Evolutionary conservation across 2,329 filamentous ascomycete genomes (phyloP).

Genomic region (Aspergillus transmontanensis): DNA sequence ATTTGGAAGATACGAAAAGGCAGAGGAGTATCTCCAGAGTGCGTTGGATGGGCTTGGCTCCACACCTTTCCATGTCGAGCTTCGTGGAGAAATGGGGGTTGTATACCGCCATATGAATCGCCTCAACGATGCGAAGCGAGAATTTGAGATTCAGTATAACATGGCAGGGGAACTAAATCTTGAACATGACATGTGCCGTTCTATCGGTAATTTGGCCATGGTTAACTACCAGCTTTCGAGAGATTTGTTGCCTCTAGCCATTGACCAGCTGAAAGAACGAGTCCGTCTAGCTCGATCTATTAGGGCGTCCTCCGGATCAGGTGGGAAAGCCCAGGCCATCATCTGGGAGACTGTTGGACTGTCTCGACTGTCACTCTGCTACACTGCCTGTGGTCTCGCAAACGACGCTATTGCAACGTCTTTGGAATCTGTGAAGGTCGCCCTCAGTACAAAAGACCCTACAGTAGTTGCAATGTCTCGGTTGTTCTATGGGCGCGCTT

Average conservation of each 20-base stretch:
- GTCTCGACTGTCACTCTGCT: not conserved
- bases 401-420: not conserved
- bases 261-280: not conserved
- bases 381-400: not conserved
- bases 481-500: no score
- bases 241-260: not conserved
- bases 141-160: not conserved
- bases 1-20: not conserved
- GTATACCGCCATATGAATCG: not conserved
- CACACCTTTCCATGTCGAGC: not conserved
- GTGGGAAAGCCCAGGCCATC: not conserved
- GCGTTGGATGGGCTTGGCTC: not conserved
- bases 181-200: not conserved
- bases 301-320: not conserved
- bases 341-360: not conserved
- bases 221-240: not conserved
- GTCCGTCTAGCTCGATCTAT: not conserved
- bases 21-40: not conserved
- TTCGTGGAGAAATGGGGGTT: not conserved
- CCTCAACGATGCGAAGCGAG: not conserved
- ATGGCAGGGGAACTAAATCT: not conserved
- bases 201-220: not conserved
- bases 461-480: not conserved
- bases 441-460: not conserved
- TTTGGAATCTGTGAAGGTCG: not conserved